These are phyloP conservation scores for Rhododendron williamsianum DNA, from an alignment of 148 eudicot species.

Conservation along the genomic window DNA sequence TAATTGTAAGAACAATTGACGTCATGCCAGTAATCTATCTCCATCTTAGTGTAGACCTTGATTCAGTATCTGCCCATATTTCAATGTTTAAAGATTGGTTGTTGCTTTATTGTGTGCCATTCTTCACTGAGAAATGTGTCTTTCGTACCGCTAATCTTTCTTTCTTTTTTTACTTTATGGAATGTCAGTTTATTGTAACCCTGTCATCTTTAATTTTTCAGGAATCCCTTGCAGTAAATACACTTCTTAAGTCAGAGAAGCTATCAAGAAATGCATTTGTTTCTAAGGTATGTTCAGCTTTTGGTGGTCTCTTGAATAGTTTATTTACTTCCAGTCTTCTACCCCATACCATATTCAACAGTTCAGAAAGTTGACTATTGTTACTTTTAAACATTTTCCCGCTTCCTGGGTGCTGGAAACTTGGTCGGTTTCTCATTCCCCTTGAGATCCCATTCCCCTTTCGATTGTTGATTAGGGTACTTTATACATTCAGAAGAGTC, in stretches of 20 bases:
- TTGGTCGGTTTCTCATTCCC: no score
- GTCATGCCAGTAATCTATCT: neutral
- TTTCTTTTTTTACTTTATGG: neutral
- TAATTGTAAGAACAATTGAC: neutral
- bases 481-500: neutral
- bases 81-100: neutral
- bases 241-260: constrained; percentile 26
- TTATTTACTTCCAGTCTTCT: constrained; percentile 1
- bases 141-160: neutral
- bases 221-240: constrained; percentile 17
- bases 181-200: neutral
- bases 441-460: no score
- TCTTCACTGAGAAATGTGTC: neutral
- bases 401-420: neutral
- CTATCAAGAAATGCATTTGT: constrained; percentile 39
- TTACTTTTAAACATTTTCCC: neutral
- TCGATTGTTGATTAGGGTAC: neutral
- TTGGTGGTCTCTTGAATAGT: neutral
- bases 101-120: neutral
- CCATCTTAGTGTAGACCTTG: neutral
- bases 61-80: neutral
- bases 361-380: neutral
- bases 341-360: neutral
- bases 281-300: constrained; percentile 31
- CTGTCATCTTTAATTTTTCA: constrained; percentile 3